Base-by-base conservation (phyloP, 2,329 filamentous ascomycete genomes). In the Eurotiales sp. region DNA sequence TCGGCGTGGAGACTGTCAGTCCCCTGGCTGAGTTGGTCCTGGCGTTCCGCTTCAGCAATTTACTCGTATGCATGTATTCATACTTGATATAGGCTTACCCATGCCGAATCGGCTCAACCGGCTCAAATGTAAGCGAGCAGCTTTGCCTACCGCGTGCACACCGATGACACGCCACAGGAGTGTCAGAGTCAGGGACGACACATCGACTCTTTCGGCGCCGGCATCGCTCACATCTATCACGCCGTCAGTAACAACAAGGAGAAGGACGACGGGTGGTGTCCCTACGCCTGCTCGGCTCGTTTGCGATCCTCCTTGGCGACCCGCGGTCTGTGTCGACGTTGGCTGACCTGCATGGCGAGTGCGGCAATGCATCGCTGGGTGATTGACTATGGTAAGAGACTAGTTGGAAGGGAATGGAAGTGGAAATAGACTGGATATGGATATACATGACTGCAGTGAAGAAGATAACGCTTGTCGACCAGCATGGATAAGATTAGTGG, bases 201-300 rank as follows among this genome's bases (percentile, higher is more conserved):
- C 40, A 42, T 21, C 40, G 40, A 27, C 40, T 42, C 11, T 42
- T 42, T 11, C 40, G 40, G 40, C 40, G 40, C 40, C 40, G 40
- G 40, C 40, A 42, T 42, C 40, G 21, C 8, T 42, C 40, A 42
- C 40, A 42, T 42, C 40, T 42, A 42, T 27, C 22, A 25, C 40
- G n/a, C 40, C 23, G 40, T 42, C 40, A 42, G 40, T 27, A 21
- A 25, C 19, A 17, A 27, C 21, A 10, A 15, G 27, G 40, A 27
- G 27, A 25, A 19, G 17, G 21, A 40, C 6, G 6, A 4, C n/a
- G 37, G 11, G 15, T 8, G 22, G 22, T 12, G 23, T 14, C 10
- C 19, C 23, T 42, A 42, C 40, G 40, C 40, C 40, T 8, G 40
- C 19, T 42, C 40, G 12, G 40, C 23, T 42, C 40, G 40, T 22